These are phyloP conservation scores for Isatis lusitanica DNA, from an alignment of 441 rosid species.

Conservation along the genomic window DNA sequence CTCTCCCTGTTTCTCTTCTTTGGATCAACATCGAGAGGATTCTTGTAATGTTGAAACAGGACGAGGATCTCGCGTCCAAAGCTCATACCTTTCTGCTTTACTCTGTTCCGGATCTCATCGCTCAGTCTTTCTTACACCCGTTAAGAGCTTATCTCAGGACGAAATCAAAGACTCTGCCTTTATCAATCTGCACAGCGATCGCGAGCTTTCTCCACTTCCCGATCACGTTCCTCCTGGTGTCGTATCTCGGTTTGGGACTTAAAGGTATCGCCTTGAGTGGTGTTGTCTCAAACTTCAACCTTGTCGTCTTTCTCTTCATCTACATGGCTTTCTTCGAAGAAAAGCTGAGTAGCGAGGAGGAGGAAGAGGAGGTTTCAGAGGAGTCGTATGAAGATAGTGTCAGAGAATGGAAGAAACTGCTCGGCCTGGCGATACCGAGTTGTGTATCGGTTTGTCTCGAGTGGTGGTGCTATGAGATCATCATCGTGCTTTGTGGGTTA, in stretches of 20 bases:
- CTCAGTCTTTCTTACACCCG: constrained; percentile 80
- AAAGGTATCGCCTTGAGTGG: constrained; percentile 77
- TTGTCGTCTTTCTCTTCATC: constrained; percentile 51
- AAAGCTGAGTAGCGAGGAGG: constrained; percentile 19
- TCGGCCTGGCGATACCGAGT: constrained; percentile 74
- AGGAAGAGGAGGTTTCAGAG: constrained; percentile 43
- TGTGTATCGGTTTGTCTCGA: constrained; percentile 91
- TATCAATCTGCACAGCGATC: constrained; percentile 62
- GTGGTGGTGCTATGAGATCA: constrained; percentile 99
- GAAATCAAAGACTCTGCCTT: constrained; percentile 76
- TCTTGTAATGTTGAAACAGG: constrained; percentile 62
- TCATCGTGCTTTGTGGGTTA: constrained; percentile 82
- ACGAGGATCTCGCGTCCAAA: constrained; percentile 50
- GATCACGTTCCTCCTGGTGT: constrained; percentile 58
- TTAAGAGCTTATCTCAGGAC: constrained; percentile 77
- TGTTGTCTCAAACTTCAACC: constrained; percentile 69
- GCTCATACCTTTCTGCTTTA: constrained; percentile 68
- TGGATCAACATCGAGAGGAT: constrained; percentile 79
- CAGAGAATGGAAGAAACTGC: constrained; percentile 63
- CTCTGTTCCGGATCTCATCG: constrained; percentile 82
- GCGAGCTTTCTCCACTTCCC: constrained; percentile 76
- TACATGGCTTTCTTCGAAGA: constrained; percentile 58
- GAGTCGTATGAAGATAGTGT: constrained; percentile 49
- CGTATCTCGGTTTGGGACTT: constrained; percentile 59
- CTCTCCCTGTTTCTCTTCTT: constrained; percentile 62